Conservation (phyloP, 1,284 basidiomycete genomes). For the Xerocomus alliaceus region DNA sequence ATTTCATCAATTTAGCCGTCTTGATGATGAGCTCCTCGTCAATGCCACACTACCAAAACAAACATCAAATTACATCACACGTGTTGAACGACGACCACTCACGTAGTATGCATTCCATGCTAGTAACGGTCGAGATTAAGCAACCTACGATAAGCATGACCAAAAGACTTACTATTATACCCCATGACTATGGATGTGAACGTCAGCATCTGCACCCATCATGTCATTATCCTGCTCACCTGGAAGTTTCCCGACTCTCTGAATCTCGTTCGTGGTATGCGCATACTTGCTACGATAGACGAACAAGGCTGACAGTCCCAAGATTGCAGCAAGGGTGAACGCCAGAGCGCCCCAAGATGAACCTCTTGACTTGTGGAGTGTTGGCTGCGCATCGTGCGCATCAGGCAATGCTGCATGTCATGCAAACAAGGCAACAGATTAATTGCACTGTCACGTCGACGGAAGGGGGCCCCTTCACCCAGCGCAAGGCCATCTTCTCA, state of each 20-base stretch:
- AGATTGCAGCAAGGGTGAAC: conserved; percentile 24
- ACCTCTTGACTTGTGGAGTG: conserved; percentile 6
- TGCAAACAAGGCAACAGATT: conserved; percentile 1
- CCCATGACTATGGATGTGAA: conserved; percentile 35
- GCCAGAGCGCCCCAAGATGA: conserved; percentile 16
- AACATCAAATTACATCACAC: not conserved
- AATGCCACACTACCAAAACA: conserved; percentile 55
- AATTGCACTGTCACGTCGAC: not conserved
- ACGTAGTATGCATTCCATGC: conserved; percentile 70
- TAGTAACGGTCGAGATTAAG: conserved; percentile 28
- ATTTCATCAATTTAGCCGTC: conserved; percentile 55
- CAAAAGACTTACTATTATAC: conserved; percentile 36
- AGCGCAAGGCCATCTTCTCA: not conserved
- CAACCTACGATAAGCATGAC: not conserved
- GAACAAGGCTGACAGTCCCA: conserved; percentile 27
- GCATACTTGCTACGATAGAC: conserved; percentile 10
- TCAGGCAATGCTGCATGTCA: conserved; percentile 9
- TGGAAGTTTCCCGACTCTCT: conserved; percentile 37
- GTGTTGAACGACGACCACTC: conserved; percentile 19
- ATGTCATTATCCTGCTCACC: conserved; percentile 24
- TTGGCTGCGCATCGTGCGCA: not conserved
- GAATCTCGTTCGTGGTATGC: not conserved
- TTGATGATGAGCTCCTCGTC: conserved; percentile 56
- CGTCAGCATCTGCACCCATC: conserved; percentile 12
- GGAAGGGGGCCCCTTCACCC: not conserved